These are phyloP conservation scores for Przewalskia tangutica DNA, from an alignment of 257 asterid species.

Conservation along the genomic window DNA sequence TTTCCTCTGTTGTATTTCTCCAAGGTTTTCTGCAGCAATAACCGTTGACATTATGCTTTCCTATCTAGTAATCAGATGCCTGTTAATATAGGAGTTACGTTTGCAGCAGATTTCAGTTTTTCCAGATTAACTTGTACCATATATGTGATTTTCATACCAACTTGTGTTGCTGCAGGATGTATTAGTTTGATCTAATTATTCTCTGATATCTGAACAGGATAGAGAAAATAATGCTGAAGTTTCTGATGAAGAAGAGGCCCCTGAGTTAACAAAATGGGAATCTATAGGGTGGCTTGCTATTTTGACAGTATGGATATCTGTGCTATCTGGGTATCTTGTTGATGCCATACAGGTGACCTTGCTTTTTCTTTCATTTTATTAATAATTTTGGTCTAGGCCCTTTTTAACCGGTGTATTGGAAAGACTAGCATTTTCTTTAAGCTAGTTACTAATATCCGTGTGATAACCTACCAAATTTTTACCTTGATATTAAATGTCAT, in stretches of 20 bases:
- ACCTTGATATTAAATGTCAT: background rate
- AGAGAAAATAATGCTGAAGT: slow-evolving; percentile 39
- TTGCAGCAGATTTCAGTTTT: background rate
- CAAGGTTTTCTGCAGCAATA: background rate
- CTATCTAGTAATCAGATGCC: background rate
- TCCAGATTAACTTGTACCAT: background rate
- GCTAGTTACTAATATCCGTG: background rate
- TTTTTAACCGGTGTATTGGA: background rate
- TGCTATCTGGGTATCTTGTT: slow-evolving; percentile 88
- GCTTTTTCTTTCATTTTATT: background rate
- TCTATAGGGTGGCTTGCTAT: slow-evolving; percentile 81
- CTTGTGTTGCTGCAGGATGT: background rate
- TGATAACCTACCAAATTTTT: background rate
- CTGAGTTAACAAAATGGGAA: slow-evolving; percentile 85
- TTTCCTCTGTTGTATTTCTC: background rate
- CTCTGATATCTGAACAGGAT: slow-evolving; percentile 29
- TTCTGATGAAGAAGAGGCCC: slow-evolving; percentile 53
- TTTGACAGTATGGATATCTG: slow-evolving; percentile 80
- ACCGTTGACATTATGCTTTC: background rate
- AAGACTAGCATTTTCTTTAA: background rate
- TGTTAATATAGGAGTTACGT: background rate
- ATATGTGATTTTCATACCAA: background rate
- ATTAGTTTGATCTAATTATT: background rate
- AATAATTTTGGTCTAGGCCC: background rate
- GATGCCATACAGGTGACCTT: slow-evolving; percentile 75